phyloP scores from a whole-genome alignment of 2,329 filamentous ascomycete species.

The Ophiobolus disseminans region DNA sequence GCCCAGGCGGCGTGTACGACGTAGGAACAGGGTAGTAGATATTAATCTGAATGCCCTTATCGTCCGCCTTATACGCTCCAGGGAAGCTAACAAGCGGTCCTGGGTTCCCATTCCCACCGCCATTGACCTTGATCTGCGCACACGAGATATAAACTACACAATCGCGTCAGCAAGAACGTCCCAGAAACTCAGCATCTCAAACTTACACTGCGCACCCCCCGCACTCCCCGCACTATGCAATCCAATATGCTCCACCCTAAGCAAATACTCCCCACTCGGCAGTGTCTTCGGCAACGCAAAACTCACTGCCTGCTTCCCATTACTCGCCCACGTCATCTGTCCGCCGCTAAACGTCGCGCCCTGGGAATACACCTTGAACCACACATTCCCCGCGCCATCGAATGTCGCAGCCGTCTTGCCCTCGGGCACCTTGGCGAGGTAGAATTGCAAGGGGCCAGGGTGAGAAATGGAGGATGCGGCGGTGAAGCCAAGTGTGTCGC shows the following conservation, averaged over 20 bases:
- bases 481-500: conserved; percentile 42
- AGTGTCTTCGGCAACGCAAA: conserved; percentile 51
- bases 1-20: conserved; percentile 28
- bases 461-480: conserved; percentile 35
- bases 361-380: conserved; percentile 41
- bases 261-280: conserved; percentile 55
- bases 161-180: too few relatives aligned
- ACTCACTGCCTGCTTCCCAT: conserved; percentile 25
- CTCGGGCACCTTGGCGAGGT: conserved; percentile 47
- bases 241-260: conserved; percentile 57
- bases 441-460: conserved; percentile 47
- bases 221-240: conserved; percentile 48
- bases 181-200: too few relatives aligned
- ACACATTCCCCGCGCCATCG: conserved; percentile 44
- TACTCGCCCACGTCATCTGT: conserved; percentile 7
- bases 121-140: conserved; percentile 53
- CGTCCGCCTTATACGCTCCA: conserved; percentile 40
- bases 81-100: conserved; percentile 50
- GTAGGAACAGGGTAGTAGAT: conserved; percentile 36
- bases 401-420: conserved; percentile 40
- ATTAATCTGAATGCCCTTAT: conserved; percentile 36
- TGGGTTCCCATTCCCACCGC: conserved; percentile 46
- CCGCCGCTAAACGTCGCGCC: conserved; percentile 17
- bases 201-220: conserved; percentile 48
- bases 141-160: conserved; percentile 58